phyloP scores from a whole-genome alignment of 202 grass and related monocot genomes.

The Elaeis oleifera region DNA sequence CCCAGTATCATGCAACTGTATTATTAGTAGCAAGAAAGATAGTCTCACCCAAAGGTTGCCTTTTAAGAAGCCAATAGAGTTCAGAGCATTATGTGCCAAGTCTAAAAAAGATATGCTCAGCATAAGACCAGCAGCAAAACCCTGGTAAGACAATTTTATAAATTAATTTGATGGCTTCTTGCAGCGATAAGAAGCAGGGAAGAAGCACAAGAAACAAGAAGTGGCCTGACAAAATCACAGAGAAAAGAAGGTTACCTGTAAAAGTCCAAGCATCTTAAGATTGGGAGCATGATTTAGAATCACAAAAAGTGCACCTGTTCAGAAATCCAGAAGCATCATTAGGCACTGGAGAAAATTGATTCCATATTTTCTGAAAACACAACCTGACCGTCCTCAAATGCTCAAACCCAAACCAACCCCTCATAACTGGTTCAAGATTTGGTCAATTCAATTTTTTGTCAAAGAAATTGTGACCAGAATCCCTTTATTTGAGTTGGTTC shows the following conservation, averaged over 20 bases:
- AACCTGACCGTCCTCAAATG: no score
- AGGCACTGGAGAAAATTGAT: neutral
- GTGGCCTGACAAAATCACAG: neutral
- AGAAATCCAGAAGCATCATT: neutral
- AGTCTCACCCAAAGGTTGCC: slow-evolving; percentile 83
- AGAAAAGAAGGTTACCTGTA: slow-evolving; percentile 52
- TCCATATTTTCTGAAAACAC: no score
- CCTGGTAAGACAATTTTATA: slow-evolving; percentile 32
- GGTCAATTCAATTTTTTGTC: no score
- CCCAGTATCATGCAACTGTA: no score
- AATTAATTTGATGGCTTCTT: slow-evolving; percentile 13
- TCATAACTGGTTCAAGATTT: no score
- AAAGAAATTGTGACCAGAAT: no score
- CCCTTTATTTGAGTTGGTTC: no score
- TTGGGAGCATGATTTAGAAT: slow-evolving; percentile 62
- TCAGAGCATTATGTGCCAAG: slow-evolving; percentile 85
- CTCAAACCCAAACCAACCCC: no score
- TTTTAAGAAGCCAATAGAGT: slow-evolving; percentile 94
- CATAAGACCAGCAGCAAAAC: slow-evolving; percentile 96
- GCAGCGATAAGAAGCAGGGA: slow-evolving; percentile 13
- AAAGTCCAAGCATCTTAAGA: slow-evolving; percentile 87
- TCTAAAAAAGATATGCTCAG: slow-evolving; percentile 95
- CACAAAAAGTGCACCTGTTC: slow-evolving; percentile 57
- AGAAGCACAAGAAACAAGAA: neutral
- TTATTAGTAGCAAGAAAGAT: slow-evolving; percentile 6